phyloP scores from a whole-genome alignment of 495 filamentous ascomycete species.

The Penicillium silybi region DNA sequence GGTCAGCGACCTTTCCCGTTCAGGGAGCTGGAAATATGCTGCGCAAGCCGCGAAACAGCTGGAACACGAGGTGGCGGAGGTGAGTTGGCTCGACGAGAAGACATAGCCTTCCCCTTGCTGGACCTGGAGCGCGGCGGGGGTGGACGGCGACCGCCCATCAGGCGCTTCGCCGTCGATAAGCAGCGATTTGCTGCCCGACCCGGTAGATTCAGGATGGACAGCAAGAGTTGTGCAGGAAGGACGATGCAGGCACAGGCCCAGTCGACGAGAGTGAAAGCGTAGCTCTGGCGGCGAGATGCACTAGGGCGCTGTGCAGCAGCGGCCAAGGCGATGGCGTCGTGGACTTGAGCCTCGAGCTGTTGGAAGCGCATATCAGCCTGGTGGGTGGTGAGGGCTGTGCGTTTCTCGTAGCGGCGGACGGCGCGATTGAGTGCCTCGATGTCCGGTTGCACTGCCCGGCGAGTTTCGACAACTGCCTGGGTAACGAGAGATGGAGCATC shows the following conservation, averaged over 20 bases:
- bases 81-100: background rate
- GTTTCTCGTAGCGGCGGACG: constrained; percentile 91
- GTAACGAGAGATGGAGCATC: constrained; percentile 31
- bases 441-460: constrained; percentile 67
- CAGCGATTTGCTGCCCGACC: constrained; percentile 17
- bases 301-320: constrained; percentile 61
- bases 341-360: constrained; percentile 63
- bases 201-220: constrained; percentile 25
- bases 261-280: constrained; percentile 21
- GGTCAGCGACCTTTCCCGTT: background rate
- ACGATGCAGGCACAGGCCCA: constrained; percentile 29
- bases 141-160: constrained; percentile 4
- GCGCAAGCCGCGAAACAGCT: background rate
- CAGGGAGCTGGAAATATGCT: background rate
- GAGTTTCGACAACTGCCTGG: constrained; percentile 57
- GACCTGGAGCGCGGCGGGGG: constrained; percentile 4
- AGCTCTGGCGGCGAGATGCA: constrained; percentile 12
- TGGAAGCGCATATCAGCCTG: constrained; percentile 73
- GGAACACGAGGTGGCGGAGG: constrained; percentile 1
- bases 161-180: constrained; percentile 10
- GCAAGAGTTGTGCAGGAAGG: constrained; percentile 24
- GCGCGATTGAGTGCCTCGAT: constrained; percentile 87
- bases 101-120: constrained; percentile 18
- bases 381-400: constrained; percentile 62
- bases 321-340: constrained; percentile 75